Percentiles rank a stretch among this genome's conserved stretches.
These are phyloP conservation scores for Yarrowia sp. DNA, from an alignment of 805 yeast genomes.

Conservation along the genomic window DNA sequence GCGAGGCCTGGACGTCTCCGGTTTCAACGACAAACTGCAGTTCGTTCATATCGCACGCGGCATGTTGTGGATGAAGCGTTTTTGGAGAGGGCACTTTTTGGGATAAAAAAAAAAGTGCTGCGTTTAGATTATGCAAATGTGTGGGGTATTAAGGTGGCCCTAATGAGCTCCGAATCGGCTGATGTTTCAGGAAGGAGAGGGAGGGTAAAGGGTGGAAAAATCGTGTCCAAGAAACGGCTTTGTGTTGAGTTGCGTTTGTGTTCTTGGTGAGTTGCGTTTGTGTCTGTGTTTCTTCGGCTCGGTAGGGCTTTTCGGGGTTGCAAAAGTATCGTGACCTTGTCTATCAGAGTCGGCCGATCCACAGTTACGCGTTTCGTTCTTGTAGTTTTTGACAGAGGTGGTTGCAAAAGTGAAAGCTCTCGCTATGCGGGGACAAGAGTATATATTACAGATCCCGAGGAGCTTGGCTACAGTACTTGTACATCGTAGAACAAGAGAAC, in stretches of 20 bases:
- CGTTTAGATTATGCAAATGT: slow-evolving; percentile 18
- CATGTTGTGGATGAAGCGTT: neutral
- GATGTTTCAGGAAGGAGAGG: neutral
- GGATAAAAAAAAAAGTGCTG: neutral
- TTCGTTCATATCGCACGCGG: slow-evolving; percentile 20
- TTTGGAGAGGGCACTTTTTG: no score
- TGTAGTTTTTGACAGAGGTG: no score
- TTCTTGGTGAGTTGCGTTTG: no score
- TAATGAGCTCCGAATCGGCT: neutral
- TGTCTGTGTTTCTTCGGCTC: neutral
- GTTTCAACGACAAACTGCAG: slow-evolving; percentile 25
- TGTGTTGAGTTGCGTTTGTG: no score
- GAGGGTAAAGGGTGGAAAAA: neutral
- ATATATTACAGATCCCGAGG: no score
- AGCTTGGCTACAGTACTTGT: no score
- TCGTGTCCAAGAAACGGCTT: neutral
- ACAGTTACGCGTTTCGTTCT: neutral
- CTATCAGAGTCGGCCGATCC: neutral
- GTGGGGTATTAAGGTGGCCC: slow-evolving; percentile 17
- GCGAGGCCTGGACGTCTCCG: slow-evolving; percentile 5
- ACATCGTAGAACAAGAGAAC: neutral
- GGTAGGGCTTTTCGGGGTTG: no score
- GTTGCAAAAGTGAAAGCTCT: no score
- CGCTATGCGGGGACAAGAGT: no score
- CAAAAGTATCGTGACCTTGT: slow-evolving; percentile 4